Evolutionary conservation across 768 basidiomycete species (phyloP).

Genomic region (Hypholoma fasciculare): DNA sequence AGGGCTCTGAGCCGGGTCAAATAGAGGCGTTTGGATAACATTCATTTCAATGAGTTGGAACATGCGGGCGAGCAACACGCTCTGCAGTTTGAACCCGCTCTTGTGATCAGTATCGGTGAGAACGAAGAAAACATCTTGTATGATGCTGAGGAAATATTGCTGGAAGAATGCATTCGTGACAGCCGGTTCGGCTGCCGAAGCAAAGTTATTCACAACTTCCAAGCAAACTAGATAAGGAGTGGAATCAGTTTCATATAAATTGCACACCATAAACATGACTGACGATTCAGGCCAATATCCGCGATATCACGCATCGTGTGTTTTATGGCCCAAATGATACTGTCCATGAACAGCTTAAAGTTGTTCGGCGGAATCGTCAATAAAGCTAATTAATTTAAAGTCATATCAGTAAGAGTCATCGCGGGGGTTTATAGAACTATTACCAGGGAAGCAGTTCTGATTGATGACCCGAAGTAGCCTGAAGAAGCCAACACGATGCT

Average conservation of each 20-base stretch:
- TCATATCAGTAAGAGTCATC: slow-evolving; percentile 6
- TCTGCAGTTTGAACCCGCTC: slow-evolving; percentile 97
- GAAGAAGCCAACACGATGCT: slow-evolving; percentile 97
- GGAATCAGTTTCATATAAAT: slow-evolving; percentile 2
- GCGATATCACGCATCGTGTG: slow-evolving; percentile 99
- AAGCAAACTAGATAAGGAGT: slow-evolving; percentile 63
- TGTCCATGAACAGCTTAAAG: slow-evolving; percentile 98
- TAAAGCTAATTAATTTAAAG: slow-evolving; percentile 51
- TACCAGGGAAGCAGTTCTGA: slow-evolving; percentile 93
- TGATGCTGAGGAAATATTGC: slow-evolving; percentile 89
- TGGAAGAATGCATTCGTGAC: slow-evolving; percentile 95
- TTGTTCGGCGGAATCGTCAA: slow-evolving; percentile 85
- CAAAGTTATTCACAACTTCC: slow-evolving; percentile 96
- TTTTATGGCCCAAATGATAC: slow-evolving; percentile 99
- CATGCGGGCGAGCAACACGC: slow-evolving; percentile 87
- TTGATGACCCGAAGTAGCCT: slow-evolving; percentile 93
- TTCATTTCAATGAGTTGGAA: slow-evolving; percentile 90
- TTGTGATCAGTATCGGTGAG: slow-evolving; percentile 98
- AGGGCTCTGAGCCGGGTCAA: slow-evolving; percentile 71
- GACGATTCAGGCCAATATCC: slow-evolving; percentile 83
- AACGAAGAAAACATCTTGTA: slow-evolving; percentile 97
- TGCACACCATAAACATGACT: slow-evolving; percentile 21
- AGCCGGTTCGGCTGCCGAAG: slow-evolving; percentile 64
- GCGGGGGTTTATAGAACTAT: slow-evolving; percentile 16
- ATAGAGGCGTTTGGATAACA: slow-evolving; percentile 79